Evolutionary conservation across 1,284 basidiomycete species (phyloP).

Genomic region (Ganoderma sp.): DNA sequence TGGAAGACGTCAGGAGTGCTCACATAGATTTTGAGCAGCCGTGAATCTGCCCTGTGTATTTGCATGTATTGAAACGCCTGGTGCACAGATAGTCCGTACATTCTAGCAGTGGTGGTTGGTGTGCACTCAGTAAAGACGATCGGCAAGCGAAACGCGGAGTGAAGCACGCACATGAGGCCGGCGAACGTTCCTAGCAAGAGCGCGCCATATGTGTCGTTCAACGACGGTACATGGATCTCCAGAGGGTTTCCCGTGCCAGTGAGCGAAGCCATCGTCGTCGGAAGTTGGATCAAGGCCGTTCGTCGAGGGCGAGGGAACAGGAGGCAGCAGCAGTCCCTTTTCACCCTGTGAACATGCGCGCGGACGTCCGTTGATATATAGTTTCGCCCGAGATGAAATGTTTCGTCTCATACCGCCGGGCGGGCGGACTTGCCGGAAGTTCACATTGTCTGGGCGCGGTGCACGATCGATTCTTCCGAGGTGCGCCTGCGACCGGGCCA

Average conservation of each 20-base stretch:
- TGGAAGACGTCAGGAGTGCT: background rate
- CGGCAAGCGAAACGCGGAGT: background rate
- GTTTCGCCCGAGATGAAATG: background rate
- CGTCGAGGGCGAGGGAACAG: background rate
- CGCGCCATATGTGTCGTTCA: conserved; percentile 6
- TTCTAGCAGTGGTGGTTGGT: background rate
- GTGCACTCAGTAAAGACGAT: background rate
- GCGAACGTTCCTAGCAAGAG: conserved; percentile 1
- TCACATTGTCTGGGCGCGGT: background rate
- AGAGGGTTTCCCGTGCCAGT: background rate
- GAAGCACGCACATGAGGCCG: background rate
- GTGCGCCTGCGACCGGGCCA: background rate
- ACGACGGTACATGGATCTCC: background rate
- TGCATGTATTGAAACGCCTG: background rate
- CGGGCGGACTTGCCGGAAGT: too few species aligned
- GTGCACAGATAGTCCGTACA: background rate
- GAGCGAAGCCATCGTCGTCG: background rate
- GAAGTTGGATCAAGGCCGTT: background rate
- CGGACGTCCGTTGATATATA: background rate
- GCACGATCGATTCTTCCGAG: too few species aligned
- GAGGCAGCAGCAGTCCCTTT: background rate
- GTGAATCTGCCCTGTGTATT: background rate
- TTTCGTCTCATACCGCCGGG: background rate
- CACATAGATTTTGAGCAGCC: background rate
- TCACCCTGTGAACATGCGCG: too few species aligned